Base-by-base conservation (phyloP, 345 rosid species). In the Pistacia integerrima region DNA sequence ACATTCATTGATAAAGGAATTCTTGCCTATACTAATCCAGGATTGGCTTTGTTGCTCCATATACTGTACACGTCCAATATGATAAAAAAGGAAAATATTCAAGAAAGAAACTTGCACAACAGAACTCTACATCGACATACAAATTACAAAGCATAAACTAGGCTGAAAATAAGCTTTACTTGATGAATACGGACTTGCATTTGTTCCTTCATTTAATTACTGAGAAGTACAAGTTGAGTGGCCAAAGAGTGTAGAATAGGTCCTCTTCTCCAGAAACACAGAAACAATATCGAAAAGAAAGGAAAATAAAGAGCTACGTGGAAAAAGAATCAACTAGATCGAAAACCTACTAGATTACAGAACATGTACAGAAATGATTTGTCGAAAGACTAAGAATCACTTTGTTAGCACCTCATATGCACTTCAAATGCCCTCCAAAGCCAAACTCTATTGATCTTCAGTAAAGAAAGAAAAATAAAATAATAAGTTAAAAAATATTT, bases 281-380 rank as follows among this genome's bases (percentile, higher is more conserved):
- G 30, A 60, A 13, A 14, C 8, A 35, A 36, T 16, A 38, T 2
- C 16, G 13, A 70, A 22, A n/a, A 8, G 5, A 22, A 48, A 73
- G 28, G 49, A 72, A 44, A 59, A 62, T 2, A 4, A 38, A 22
- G 46, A 58, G 25, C 54, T 30, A 30, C 1, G 28, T n/a, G 69
- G 33, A 20, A 69, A 71, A 56, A 57, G 54, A 56, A 71, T 36
- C 20, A 38, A 55, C 54, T 41, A 64, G 51, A 63, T 41, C 14
- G 10, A 54, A 4, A 36, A 14, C 63, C 54, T 22, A 11, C 38
- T 51, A 13, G 22, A 38, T 64, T 35, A 74, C 77, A 22, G 18
- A 38, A 65, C 20, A 38, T 74, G 20, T 55, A 74, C 71, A 74
- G n/a, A 74, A 17, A 11, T 28, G 20, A 1, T 18, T 22, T 7